phyloP scores from a whole-genome alignment of 345 rosid species.

The Orychophragmus violaceus region DNA sequence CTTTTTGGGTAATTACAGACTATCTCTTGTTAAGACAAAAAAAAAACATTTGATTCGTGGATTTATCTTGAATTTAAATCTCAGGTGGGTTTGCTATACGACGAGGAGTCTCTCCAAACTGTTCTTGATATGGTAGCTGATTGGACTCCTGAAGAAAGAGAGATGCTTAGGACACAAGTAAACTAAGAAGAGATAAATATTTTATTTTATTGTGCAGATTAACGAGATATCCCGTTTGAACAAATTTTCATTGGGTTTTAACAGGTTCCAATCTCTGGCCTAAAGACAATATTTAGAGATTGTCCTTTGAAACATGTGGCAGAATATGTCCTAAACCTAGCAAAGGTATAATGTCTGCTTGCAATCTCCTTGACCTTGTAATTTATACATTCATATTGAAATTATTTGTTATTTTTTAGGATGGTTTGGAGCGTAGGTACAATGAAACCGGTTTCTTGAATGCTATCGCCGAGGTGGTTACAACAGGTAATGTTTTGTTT shows the following conservation, averaged over 20 bases:
- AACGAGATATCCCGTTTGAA: not conserved
- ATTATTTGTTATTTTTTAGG: conserved; percentile 33
- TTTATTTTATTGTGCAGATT: no score
- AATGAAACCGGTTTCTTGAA: conserved; percentile 78
- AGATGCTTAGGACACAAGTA: conserved; percentile 54
- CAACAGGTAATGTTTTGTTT: conserved; percentile 50
- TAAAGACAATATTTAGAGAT: conserved; percentile 78
- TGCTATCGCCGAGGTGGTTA: conserved; percentile 57
- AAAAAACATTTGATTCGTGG: not conserved
- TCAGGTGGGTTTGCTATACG: conserved; percentile 84
- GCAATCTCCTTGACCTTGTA: not conserved
- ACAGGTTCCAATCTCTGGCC: conserved; percentile 72
- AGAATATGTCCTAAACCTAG: conserved; percentile 60
- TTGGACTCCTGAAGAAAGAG: conserved; percentile 79
- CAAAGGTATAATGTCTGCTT: conserved; percentile 41
- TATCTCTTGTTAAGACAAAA: not conserved
- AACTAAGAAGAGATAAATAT: conserved; percentile 27
- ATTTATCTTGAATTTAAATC: not conserved
- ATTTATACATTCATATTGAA: not conserved
- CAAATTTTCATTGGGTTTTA: not conserved
- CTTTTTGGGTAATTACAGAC: conserved; percentile 71
- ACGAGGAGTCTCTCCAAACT: conserved; percentile 71
- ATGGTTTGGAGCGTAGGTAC: conserved; percentile 78
- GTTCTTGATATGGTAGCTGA: conserved; percentile 65
- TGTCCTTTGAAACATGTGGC: conserved; percentile 55